These are phyloP conservation scores for Phytophthora brassicae DNA, from an alignment of 352 stramenopile genomes.

Conservation along the genomic window DNA sequence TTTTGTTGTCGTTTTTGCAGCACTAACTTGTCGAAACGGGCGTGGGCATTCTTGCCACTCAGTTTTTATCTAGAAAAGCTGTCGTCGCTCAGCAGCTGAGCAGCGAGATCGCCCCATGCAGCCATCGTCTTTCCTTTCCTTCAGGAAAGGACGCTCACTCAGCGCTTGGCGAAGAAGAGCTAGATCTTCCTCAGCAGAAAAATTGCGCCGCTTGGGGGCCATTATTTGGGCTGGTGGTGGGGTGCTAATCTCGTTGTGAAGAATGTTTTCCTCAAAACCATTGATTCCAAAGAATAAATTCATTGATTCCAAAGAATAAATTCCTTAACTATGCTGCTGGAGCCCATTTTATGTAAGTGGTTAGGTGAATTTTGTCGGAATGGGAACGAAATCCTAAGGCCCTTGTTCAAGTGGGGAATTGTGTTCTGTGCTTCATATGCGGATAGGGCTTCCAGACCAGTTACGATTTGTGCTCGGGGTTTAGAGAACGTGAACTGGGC, in stretches of 20 bases:
- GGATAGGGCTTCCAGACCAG: too few species aligned
- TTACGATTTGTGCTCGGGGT: too few species aligned
- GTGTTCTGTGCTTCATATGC: too few species aligned
- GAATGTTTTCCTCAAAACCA: conserved; percentile 7
- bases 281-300: too few species aligned
- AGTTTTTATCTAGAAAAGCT: conserved; percentile 8
- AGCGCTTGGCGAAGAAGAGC: background rate
- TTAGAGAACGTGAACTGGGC: too few species aligned
- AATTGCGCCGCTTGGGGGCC: background rate
- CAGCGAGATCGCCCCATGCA: conserved; percentile 4
- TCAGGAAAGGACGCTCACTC: conserved; percentile 4
- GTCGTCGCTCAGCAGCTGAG: background rate
- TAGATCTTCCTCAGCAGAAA: conserved; percentile 5
- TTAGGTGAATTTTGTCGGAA: background rate
- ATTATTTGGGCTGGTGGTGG: background rate
- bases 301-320: background rate
- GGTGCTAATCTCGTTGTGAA: background rate
- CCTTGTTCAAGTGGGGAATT: too few species aligned
- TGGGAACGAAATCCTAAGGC: conserved; percentile 1
- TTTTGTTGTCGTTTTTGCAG: conserved; percentile 1
- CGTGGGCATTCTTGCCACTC: conserved; percentile 11
- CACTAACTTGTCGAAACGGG: background rate
- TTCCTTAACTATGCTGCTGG: background rate
- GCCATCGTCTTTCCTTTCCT: conserved; percentile 11
- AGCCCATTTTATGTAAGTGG: background rate